Evolutionary conservation across 768 basidiomycete genomes (phyloP).

Genomic region (Pholiota microspora): DNA sequence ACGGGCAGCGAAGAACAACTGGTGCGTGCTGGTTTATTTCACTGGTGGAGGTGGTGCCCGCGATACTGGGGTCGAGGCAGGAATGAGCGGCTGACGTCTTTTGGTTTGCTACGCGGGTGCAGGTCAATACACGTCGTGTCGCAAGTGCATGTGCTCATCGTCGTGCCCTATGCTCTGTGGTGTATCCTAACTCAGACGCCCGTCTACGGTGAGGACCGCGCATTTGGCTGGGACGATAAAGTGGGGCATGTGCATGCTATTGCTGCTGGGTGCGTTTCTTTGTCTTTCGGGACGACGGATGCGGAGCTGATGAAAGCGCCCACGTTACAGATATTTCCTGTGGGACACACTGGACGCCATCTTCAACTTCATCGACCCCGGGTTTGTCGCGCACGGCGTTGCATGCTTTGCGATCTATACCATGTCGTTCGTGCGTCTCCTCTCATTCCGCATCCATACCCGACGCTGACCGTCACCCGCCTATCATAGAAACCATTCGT

Average conservation of each 20-base stretch:
- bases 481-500: conserved; percentile 62
- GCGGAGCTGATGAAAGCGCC: conserved; percentile 4
- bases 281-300: neutral
- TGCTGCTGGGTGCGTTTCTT: conserved; percentile 58
- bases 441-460: neutral
- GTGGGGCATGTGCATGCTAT: conserved; percentile 64
- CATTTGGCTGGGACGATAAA: conserved; percentile 70
- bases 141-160: conserved; percentile 65
- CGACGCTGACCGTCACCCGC: neutral
- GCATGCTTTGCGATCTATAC: conserved; percentile 65
- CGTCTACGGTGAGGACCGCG: conserved; percentile 55
- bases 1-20: conserved; percentile 52
- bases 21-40: conserved; percentile 39
- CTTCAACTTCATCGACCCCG: conserved; percentile 64
- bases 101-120: conserved; percentile 6
- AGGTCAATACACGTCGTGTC: conserved; percentile 76
- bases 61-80: no score
- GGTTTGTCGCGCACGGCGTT: conserved; percentile 78
- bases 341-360: conserved; percentile 81
- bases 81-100: neutral
- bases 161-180: conserved; percentile 61
- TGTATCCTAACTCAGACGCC: conserved; percentile 41
- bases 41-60: no score
- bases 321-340: conserved; percentile 59
- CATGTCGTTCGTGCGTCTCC: conserved; percentile 62